Evolutionary conservation across 73 alveolate species (phyloP).

Genomic region (Halteria grandinella): DNA sequence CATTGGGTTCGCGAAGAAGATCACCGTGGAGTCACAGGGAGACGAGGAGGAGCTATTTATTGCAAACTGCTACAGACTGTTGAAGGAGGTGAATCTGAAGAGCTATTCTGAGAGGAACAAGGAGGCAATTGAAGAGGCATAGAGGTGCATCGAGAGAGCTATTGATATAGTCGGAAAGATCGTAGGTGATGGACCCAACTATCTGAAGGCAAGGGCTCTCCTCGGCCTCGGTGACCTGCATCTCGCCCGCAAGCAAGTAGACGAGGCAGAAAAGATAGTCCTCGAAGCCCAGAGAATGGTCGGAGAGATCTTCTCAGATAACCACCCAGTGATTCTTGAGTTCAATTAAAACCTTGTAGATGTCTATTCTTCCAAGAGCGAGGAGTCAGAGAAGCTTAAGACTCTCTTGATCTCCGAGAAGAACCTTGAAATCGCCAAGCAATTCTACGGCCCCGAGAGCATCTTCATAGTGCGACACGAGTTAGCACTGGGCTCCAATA

Average conservation of each 20-base stretch:
- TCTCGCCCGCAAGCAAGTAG: background rate
- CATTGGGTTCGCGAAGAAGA: too few relatives aligned
- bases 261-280: background rate
- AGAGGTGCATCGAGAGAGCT: background rate
- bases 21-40: too few relatives aligned
- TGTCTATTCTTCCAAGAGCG: background rate
- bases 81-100: too few relatives aligned
- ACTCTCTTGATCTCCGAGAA: background rate
- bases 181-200: too few relatives aligned
- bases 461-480: background rate
- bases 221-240: background rate
- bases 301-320: conserved; percentile 38
- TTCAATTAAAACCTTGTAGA: background rate
- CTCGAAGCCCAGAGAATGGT: conserved; percentile 15
- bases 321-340: conserved; percentile 25
- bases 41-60: too few relatives aligned
- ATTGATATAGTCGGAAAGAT: background rate
- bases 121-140: background rate
- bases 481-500: conserved; percentile 4
- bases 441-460: conserved; percentile 8
- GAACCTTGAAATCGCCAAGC: conserved; percentile 11
- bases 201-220: conserved; percentile 1
- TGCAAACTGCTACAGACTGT: too few relatives aligned
- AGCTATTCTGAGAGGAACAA: conserved; percentile 1
- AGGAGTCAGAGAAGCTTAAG: background rate